phyloP scores from a whole-genome alignment of 371 early-diverging fungal genomes.

The Mucor circinelloides region DNA sequence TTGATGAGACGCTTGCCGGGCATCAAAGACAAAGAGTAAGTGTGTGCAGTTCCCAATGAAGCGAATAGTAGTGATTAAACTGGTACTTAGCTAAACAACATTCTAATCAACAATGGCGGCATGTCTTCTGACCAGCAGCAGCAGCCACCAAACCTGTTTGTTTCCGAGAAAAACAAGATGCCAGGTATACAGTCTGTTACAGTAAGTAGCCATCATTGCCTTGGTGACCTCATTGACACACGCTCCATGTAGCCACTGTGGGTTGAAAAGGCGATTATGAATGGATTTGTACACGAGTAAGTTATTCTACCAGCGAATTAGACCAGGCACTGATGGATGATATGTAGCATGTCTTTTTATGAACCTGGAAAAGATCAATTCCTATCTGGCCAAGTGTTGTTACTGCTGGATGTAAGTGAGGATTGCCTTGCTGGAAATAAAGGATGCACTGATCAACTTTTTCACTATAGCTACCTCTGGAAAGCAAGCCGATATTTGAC shows the following conservation, averaged over 20 bases:
- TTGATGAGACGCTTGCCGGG: constrained; percentile 8
- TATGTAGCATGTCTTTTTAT: constrained; percentile 47
- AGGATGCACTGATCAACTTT: not conserved
- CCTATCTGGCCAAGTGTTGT: constrained; percentile 61
- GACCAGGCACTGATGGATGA: no score
- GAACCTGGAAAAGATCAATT: constrained; percentile 52
- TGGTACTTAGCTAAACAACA: constrained; percentile 7
- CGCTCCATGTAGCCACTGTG: constrained; percentile 33
- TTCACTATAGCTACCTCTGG: constrained; percentile 45
- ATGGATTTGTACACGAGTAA: constrained; percentile 47
- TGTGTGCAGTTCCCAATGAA: not conserved
- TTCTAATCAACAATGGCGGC: constrained; percentile 21
- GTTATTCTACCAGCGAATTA: not conserved
- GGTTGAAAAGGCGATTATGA: constrained; percentile 29
- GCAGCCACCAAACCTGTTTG: not conserved
- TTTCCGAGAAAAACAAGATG: not conserved
- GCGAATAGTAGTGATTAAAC: not conserved
- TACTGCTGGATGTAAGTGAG: constrained; percentile 43
- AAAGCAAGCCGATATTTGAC: constrained; percentile 49
- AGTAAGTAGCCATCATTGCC: constrained; percentile 2
- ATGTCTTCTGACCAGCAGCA: not conserved
- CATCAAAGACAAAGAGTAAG: constrained; percentile 2
- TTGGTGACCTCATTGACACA: not conserved
- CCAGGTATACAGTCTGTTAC: constrained; percentile 14
- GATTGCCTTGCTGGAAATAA: not conserved